A percentile compares a stretch with the other conserved stretches of the same genome.
Evolutionary conservation across 2,329 filamentous ascomycete species (phyloP).

Genomic region (Talaromyces marneffei): DNA sequence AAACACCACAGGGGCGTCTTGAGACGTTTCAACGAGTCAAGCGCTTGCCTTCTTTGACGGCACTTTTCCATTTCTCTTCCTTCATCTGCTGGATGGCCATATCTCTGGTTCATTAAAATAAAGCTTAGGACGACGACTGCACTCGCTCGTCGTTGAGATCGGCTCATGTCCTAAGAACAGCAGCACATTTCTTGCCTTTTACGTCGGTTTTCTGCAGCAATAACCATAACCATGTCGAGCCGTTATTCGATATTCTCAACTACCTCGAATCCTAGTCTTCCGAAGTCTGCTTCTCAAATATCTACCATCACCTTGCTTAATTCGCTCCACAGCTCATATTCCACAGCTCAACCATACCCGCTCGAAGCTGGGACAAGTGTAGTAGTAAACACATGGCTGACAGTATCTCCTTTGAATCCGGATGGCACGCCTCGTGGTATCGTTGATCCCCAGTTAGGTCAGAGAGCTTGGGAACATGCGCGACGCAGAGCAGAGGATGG

Average conservation of each 20-base stretch:
- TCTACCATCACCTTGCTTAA: constrained; percentile 92
- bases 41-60: not conserved
- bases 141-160: constrained; percentile 5
- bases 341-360: constrained; percentile 72
- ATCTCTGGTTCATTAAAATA: not conserved
- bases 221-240: constrained; percentile 46
- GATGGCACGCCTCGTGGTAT: constrained; percentile 69
- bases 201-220: not conserved
- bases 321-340: constrained; percentile 81
- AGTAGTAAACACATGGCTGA: constrained; percentile 93
- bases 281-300: constrained; percentile 60
- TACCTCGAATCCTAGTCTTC: constrained; percentile 46
- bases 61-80: not conserved
- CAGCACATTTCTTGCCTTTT: not conserved
- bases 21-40: not conserved
- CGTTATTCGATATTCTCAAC: constrained; percentile 59
- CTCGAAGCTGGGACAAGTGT: constrained; percentile 87
- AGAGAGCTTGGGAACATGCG: constrained; percentile 92
- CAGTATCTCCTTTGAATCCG: constrained; percentile 63
- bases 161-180: constrained; percentile 10
- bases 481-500: constrained; percentile 90
- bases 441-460: constrained; percentile 70
- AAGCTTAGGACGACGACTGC: constrained; percentile 6
- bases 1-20: not conserved
- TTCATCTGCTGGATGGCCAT: not conserved